Conservation (phyloP, 1,284 basidiomycete species). For the Sphagnurus paluster region DNA sequence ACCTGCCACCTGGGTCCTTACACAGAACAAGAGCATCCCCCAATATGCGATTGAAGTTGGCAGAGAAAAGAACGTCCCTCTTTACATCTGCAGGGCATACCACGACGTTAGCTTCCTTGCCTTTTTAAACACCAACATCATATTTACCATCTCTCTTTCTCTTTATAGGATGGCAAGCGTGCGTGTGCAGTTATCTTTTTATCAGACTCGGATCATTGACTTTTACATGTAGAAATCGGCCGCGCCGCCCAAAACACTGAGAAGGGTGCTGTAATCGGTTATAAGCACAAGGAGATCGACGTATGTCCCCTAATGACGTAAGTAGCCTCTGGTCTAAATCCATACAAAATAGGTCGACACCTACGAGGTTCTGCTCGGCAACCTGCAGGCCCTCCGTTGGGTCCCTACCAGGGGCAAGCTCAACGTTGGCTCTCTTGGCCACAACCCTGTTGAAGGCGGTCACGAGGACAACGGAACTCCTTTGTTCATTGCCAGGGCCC, state of each 20-base stretch:
- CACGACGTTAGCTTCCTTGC: slow-evolving; percentile 59
- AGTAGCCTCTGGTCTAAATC: slow-evolving; percentile 1
- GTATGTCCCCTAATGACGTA: slow-evolving; percentile 35
- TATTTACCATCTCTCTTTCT: slow-evolving; percentile 1
- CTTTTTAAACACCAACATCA: slow-evolving; percentile 1
- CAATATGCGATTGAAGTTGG: slow-evolving; percentile 56
- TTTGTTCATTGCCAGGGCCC: slow-evolving; percentile 61
- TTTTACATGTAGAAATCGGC: slow-evolving; percentile 53
- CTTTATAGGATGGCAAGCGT: slow-evolving; percentile 56
- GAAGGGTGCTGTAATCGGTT: slow-evolving; percentile 65
- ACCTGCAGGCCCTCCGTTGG: slow-evolving; percentile 60
- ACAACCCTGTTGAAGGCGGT: slow-evolving; percentile 65
- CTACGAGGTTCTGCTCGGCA: slow-evolving; percentile 70
- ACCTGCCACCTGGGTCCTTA: slow-evolving; percentile 63
- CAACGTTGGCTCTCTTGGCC: slow-evolving; percentile 42
- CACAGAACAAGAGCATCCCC: slow-evolving; percentile 59
- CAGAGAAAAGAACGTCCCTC: slow-evolving; percentile 46
- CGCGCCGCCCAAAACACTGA: slow-evolving; percentile 57
- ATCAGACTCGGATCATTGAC: not conserved
- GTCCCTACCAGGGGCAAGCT: slow-evolving; percentile 47
- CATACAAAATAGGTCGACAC: slow-evolving; percentile 42
- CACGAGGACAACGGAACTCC: slow-evolving; percentile 59
- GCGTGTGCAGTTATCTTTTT: slow-evolving; percentile 32
- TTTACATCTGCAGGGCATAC: slow-evolving; percentile 64
- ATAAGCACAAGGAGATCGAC: slow-evolving; percentile 53